phyloP scores from a whole-genome alignment of 768 basidiomycete genomes.

The Amanita rubescens region DNA sequence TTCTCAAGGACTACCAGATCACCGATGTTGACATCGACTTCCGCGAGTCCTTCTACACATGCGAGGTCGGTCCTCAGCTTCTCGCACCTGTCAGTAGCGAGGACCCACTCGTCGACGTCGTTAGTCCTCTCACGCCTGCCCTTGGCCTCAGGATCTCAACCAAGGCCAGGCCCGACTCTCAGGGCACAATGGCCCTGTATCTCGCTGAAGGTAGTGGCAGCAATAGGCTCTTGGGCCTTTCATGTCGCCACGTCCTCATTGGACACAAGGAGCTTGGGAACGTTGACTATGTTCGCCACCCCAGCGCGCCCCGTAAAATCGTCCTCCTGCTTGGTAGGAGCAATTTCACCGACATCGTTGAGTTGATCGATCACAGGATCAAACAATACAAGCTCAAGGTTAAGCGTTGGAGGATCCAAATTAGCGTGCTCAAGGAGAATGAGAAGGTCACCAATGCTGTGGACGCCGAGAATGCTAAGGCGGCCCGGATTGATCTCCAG shows the following conservation, averaged over 20 bases:
- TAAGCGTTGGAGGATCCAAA: slow-evolving; percentile 16
- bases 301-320: slow-evolving; percentile 19
- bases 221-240: slow-evolving; percentile 20
- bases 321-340: slow-evolving; percentile 25
- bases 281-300: slow-evolving; percentile 18
- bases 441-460: slow-evolving; percentile 8
- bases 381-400: slow-evolving; percentile 13
- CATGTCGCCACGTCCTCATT: slow-evolving; percentile 23
- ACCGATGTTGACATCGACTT: slow-evolving; percentile 27
- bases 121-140: slow-evolving; percentile 25
- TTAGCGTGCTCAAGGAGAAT: slow-evolving; percentile 14
- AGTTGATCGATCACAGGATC: slow-evolving; percentile 22
- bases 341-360: slow-evolving; percentile 19
- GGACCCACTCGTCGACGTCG: slow-evolving; percentile 21
- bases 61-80: slow-evolving; percentile 22
- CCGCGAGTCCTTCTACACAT: slow-evolving; percentile 23
- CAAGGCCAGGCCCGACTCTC: slow-evolving; percentile 19
- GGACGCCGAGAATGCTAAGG: slow-evolving; percentile 6
- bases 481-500: too few species aligned
- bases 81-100: slow-evolving; percentile 19
- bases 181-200: slow-evolving; percentile 30
- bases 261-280: slow-evolving; percentile 20
- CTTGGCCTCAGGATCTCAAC: slow-evolving; percentile 29
- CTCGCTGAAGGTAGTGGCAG: slow-evolving; percentile 25
- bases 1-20: slow-evolving; percentile 24